Conservation (phyloP, 495 filamentous ascomycete species). For the Talaromyces adpressus region DNA sequence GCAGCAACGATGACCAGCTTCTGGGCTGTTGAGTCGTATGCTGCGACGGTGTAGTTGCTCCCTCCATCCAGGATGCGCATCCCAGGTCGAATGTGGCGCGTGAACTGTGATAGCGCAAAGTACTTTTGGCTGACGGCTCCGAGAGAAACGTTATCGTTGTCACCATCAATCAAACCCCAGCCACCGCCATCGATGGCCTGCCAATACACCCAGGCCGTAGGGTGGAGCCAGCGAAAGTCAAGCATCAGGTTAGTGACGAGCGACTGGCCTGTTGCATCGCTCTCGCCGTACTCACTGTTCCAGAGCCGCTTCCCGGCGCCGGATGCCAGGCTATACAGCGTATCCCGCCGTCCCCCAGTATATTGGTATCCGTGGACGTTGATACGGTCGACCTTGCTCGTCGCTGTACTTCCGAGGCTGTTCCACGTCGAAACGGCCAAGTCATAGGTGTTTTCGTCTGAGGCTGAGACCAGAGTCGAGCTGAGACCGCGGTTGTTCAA, state of each 20-base stretch:
- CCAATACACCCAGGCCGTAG: slow-evolving; percentile 36
- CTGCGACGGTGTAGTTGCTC: slow-evolving; percentile 23
- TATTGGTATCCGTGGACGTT: slow-evolving; percentile 36
- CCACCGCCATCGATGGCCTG: slow-evolving; percentile 27
- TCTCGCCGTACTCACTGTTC: slow-evolving; percentile 35
- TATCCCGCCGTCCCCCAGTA: slow-evolving; percentile 17
- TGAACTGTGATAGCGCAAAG: slow-evolving; percentile 27
- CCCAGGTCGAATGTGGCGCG: slow-evolving; percentile 25
- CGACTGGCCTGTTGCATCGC: slow-evolving; percentile 21
- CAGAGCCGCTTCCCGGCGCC: slow-evolving; percentile 23
- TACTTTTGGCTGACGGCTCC: slow-evolving; percentile 24
- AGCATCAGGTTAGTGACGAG: slow-evolving; percentile 26
- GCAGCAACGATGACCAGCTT: slow-evolving; percentile 29
- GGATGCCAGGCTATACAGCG: slow-evolving; percentile 14
- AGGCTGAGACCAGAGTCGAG: neutral
- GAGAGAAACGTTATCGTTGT: slow-evolving; percentile 21
- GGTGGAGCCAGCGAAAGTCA: slow-evolving; percentile 27
- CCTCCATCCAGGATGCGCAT: slow-evolving; percentile 29
- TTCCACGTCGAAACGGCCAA: slow-evolving; percentile 22
- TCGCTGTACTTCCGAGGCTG: slow-evolving; percentile 16
- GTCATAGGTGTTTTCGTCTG: slow-evolving; percentile 5
- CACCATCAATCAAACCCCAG: slow-evolving; percentile 27
- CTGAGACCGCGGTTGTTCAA: slow-evolving; percentile 4
- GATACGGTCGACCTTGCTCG: slow-evolving; percentile 17
- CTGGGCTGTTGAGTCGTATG: slow-evolving; percentile 21